Base-by-base conservation (phyloP, 768 basidiomycete genomes). In the Tylopilus plumbeoviolaceoides region DNA sequence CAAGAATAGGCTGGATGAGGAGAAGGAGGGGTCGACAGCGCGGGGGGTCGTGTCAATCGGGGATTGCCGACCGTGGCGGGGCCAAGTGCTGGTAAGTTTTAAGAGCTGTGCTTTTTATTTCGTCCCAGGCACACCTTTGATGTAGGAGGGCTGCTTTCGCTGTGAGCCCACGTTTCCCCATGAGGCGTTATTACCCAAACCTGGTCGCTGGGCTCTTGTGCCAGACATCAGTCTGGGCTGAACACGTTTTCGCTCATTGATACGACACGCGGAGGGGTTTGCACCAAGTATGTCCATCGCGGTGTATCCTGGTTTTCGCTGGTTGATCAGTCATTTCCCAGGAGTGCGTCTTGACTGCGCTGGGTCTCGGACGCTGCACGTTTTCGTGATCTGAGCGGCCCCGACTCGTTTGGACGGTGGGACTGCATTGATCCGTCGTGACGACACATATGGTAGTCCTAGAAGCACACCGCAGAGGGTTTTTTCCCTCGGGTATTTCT, bases 121-220 rank as follows among this genome's bases (percentile, higher is more conserved):
- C 25, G 23, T 51, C 48, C 36, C 50, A 66, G 61, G 56, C 49
- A 65, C 63, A 31, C n/a, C 10, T 12, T 35, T 25, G 28, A 57
- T 61, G 18, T 47, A 46, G 31, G 41, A 44, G 36, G 43, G 52
- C 21, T 36, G 14, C 39, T 51, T 45, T 39, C 7, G 11, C 48
- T 35, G 14, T 44, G 27, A n/a, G 42, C 40, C 21, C 39, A 39
- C 18, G 21, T 44, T 46, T 39, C 7, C n/a, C 56, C 48, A 50
- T 30, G 58, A 50, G 51, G 58, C 47, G 4, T 30, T 10, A 18
- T 51, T 44, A 25, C 63, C 56, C 50, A 53, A 64, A 54, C 46
- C 23, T 31, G 61, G 28, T 46, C 21, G 51, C 42, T 63, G 35
- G 54, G 59, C 15, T 14, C 14, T 49, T 9, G 54, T 63, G 59